These are phyloP conservation scores for Darksidea phi DNA, from an alignment of 495 filamentous ascomycete genomes.

Conservation along the genomic window DNA sequence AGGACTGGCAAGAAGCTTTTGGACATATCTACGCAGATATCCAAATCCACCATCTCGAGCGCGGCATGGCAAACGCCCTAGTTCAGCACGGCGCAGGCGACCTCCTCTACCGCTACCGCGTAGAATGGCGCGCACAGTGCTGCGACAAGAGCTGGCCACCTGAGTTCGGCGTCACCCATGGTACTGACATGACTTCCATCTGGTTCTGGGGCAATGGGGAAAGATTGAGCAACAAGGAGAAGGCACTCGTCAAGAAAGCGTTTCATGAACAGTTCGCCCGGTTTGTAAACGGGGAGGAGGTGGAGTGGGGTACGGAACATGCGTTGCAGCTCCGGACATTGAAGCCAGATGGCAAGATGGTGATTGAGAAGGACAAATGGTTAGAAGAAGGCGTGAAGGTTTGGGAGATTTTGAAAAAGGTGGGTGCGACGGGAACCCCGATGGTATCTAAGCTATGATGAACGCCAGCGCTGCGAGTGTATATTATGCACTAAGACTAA, in stretches of 20 bases:
- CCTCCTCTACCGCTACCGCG: slow-evolving; percentile 50
- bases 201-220: slow-evolving; percentile 60
- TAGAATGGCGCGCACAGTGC: slow-evolving; percentile 52
- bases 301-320: slow-evolving; percentile 47
- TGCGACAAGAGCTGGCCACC: slow-evolving; percentile 45
- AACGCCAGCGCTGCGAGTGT: not conserved
- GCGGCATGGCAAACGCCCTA: slow-evolving; percentile 39
- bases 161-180: slow-evolving; percentile 59
- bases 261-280: slow-evolving; percentile 48
- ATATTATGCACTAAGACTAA: not conserved
- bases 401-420: slow-evolving; percentile 46
- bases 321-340: slow-evolving; percentile 47
- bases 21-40: slow-evolving; percentile 58
- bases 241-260: slow-evolving; percentile 42
- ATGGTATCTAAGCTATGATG: slow-evolving; percentile 21
- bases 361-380: slow-evolving; percentile 46
- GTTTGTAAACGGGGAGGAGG: slow-evolving; percentile 49
- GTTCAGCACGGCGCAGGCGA: slow-evolving; percentile 36
- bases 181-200: slow-evolving; percentile 54
- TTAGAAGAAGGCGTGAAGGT: slow-evolving; percentile 52
- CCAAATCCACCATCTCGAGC: slow-evolving; percentile 50
- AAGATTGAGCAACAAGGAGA: slow-evolving; percentile 46
- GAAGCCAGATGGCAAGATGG: slow-evolving; percentile 48
- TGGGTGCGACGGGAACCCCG: slow-evolving; percentile 19
- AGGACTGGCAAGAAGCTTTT: slow-evolving; percentile 54